Evolutionary conservation across 1,139 yeast species (phyloP), one percentile per base, ranked within the genome.

Genomic region (Suhomyces maxii): DNA sequence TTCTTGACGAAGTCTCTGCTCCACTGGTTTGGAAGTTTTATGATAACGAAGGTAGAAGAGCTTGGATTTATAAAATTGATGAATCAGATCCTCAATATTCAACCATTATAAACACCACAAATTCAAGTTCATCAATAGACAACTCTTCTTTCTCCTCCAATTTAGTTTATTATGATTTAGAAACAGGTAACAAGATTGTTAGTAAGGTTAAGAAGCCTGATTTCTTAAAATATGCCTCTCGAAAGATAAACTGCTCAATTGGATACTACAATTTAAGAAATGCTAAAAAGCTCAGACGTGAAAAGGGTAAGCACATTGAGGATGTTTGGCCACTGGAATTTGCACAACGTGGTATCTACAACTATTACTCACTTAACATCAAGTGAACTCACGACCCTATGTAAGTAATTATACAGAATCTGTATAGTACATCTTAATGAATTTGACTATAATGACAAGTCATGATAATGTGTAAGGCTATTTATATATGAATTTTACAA

Each of bases 51-150:
- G 95, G 96, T 6, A 75, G 96, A 53, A 74, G 97, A 51, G 83
- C 88, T n/a, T 89, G 96, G 96, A 64, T 88, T 18, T 86, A 82
- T 61, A 80, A 79, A 58, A 67, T 82, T 25, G 76, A 70, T 12
- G 57, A 65, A 13, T 49, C 55, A 3, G 70, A 71, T 48, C 67
- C 71, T 4, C 67, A 67, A 12, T 68, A 65, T 54, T 64, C 64
- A 53, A 64, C 65, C 51, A 62, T 70, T 37, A 39, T 67, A 18
- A 57, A 63, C 40, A 60, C 64, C 7, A 51, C 52, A n/a, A 40
- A 23, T 14, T 36, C 42, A 11, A 41, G 46, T 5, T 32, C 45
- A 12, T 26, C 37, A 2, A 33, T 33, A 12, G 47, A 45, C 18
- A 25, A 26, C 9, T 13, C 44, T 10, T 38, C 45, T 3, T 45